Evolutionary conservation across 164 flowering plant species (phyloP).

Genomic region (Kingdonia uniflora): DNA sequence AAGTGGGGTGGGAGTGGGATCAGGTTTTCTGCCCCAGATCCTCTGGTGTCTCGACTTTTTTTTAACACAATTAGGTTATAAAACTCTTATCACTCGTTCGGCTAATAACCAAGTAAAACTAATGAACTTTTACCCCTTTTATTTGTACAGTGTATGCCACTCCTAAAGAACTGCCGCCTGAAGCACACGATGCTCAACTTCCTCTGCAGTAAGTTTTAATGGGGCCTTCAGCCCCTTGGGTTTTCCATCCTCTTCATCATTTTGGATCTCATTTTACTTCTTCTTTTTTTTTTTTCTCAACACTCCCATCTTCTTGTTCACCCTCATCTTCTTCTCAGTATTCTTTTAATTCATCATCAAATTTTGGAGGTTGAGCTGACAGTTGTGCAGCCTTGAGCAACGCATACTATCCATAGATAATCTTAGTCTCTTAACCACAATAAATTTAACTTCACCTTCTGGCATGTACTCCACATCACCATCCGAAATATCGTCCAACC

Average conservation of each 20-base stretch:
- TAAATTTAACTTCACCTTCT: constrained; percentile 86
- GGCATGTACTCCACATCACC: constrained; percentile 92
- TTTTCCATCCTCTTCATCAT: constrained; percentile 35
- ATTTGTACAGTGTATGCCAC: constrained; percentile 88
- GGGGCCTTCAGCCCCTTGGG: too few relatives aligned
- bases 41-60: too few relatives aligned
- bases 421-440: constrained; percentile 73
- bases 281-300: constrained; percentile 23
- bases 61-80: too few relatives aligned
- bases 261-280: constrained; percentile 20
- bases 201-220: too few relatives aligned
- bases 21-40: too few relatives aligned
- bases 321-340: constrained; percentile 6
- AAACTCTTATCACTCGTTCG: too few relatives aligned
- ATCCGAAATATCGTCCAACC: constrained; percentile 92
- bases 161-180: constrained; percentile 91
- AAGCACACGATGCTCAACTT: constrained; percentile 85
- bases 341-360: constrained; percentile 32
- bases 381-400: constrained; percentile 88
- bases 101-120: background rate
- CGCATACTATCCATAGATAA: constrained; percentile 81
- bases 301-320: constrained; percentile 27
- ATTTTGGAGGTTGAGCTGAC: constrained; percentile 39
- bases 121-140: constrained; percentile 36
- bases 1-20: too few relatives aligned